phyloP scores from a whole-genome alignment of 2,329 filamentous ascomycete species.

The Coniella lustricola region DNA sequence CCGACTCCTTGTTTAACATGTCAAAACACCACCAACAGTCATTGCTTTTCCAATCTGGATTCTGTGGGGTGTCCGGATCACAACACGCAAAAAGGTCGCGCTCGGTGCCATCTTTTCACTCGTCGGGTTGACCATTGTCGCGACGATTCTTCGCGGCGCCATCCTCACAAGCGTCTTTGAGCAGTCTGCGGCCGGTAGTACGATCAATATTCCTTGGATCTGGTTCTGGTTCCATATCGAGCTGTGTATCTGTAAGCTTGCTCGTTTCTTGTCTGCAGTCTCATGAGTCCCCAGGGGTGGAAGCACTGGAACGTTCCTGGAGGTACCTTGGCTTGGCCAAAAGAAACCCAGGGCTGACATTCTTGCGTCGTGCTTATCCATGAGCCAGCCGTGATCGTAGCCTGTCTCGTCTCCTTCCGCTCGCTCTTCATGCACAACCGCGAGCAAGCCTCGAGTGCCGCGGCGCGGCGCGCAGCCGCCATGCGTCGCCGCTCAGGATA shows the following conservation, averaged over 20 bases:
- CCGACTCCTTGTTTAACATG: too few relatives aligned
- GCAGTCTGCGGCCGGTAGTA: constrained; percentile 6
- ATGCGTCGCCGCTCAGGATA: constrained; percentile 5
- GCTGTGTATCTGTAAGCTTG: constrained; percentile 10
- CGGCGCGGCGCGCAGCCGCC: constrained; percentile 3
- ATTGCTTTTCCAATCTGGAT: constrained; percentile 15
- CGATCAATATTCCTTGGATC: constrained; percentile 15
- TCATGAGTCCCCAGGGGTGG: too few relatives aligned
- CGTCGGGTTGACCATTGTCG: constrained; percentile 13
- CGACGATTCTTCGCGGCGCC: constrained; percentile 11
- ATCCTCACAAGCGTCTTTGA: constrained; percentile 12
- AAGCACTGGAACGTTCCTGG: too few relatives aligned
- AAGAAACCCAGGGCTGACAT: neutral
- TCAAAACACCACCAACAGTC: too few relatives aligned
- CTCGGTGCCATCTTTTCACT: constrained; percentile 14
- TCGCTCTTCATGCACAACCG: constrained; percentile 13
- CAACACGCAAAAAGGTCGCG: constrained; percentile 10
- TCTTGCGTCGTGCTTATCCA: too few relatives aligned
- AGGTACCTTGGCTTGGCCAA: neutral
- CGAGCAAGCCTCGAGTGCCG: constrained; percentile 4
- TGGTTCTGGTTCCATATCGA: constrained; percentile 17
- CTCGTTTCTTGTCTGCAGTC: too few relatives aligned
- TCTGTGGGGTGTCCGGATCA: constrained; percentile 13
- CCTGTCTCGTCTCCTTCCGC: constrained; percentile 16
- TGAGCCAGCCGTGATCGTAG: constrained; percentile 10